A percentile compares a stretch with the other conserved stretches of the same genome.
Conservation (phyloP, 257 asterid species). For the Solanum habrochaites region DNA sequence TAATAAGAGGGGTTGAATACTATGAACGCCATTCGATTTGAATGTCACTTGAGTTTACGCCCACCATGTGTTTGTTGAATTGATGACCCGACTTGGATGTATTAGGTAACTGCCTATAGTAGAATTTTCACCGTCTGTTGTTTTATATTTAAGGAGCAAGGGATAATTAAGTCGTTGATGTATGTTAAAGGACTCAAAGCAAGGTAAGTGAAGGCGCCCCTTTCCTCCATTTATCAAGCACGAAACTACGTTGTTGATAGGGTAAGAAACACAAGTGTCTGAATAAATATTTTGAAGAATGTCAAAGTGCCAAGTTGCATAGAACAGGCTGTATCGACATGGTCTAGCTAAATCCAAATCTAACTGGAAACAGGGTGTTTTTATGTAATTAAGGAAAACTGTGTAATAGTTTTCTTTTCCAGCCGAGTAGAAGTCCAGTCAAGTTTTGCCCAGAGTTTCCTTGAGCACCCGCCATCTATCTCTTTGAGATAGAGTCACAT, state of each 20-base stretch:
- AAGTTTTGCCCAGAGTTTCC: too few relatives aligned
- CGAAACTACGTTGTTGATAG: neutral
- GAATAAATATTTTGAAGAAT: too few relatives aligned
- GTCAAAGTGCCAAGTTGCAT: too few relatives aligned
- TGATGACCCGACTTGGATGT: neutral
- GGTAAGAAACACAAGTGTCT: too few relatives aligned
- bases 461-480: too few relatives aligned
- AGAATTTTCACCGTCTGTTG: neutral
- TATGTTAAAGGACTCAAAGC: neutral
- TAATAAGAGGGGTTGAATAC: neutral
- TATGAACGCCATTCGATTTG: neutral
- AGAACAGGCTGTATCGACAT: too few relatives aligned
- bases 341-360: too few relatives aligned
- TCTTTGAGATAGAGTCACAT: too few relatives aligned
- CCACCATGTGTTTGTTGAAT: neutral
- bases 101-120: neutral
- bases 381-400: too few relatives aligned
- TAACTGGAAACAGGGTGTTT: too few relatives aligned
- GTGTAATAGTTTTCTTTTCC: too few relatives aligned
- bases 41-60: neutral
- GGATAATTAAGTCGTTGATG: neutral
- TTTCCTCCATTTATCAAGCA: neutral
- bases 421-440: too few relatives aligned
- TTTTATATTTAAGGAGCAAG: neutral
- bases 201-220: neutral